Evolutionary conservation across 2,329 filamentous ascomycete species (phyloP), one percentile per base, ranked within the genome.

Genomic region (Alternaria ventricosa): DNA sequence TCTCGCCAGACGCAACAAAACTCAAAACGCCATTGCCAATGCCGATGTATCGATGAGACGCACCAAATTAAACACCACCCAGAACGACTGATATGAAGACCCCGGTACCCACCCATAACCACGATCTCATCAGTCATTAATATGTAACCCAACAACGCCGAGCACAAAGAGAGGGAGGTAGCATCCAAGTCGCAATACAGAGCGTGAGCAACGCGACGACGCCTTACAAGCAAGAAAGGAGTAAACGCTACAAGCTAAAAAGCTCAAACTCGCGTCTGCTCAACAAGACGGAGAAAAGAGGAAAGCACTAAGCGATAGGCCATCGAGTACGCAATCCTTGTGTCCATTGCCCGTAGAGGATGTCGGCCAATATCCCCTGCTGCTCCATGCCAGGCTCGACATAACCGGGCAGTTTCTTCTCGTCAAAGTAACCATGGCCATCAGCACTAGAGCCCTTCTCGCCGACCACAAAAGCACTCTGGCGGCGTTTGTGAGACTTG

Each of bases 321-420:
- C 84, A 86, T 47, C 83, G 71, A 27, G 65, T 74, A 67, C 90
- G 89, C 72, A 98, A 83, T 2, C 93, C 94, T 62, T 96, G 92
- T 3, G 90, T 89, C 96, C 96, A 99, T 46, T 95, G 88, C 15
- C 90, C 89, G 81, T 97, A 98, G 20, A 99, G 87, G 20, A 97
- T 92, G 78, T 97, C 94, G 1, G 92, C 93, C 41, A 98, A 85
- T 77, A 97, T 89, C 75, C 93, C 93, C 69, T 91, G 92, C 80
- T 97, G 95, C 80, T 97, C 94, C 92, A 97, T 95, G 3, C 94
- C 95, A 1, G 89, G 87, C 60, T 86, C 82, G 51, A 83, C 78
- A 67, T 87, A 84, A 11, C 87, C 89, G 1, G 88, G 88, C 68
- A 89, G 80, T 69, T 86, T 85, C 74, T 81, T 83, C 71, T 84